phyloP scores from a whole-genome alignment of 768 basidiomycete species.

The Dioszegia crocea region DNA sequence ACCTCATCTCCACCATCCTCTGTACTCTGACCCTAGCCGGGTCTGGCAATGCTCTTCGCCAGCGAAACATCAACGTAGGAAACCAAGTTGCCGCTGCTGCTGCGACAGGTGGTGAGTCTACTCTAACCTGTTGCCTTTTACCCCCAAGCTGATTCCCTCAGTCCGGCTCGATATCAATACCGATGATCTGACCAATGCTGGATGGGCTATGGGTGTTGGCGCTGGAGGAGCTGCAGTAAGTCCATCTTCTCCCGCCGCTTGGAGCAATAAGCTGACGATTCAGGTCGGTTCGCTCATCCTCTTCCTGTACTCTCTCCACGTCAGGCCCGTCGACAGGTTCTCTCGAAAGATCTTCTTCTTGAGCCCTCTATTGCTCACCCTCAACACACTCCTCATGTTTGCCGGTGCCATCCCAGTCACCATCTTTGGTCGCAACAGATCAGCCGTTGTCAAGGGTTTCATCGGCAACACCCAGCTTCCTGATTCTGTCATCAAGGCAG shows the following conservation, averaged over 20 bases:
- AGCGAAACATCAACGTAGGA: not conserved
- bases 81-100: not conserved
- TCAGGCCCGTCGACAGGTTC: constrained; percentile 12
- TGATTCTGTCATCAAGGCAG: constrained; percentile 9
- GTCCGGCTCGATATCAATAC: constrained; percentile 7
- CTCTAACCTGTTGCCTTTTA: not conserved
- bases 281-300: constrained; percentile 22
- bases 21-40: not conserved
- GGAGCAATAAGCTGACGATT: not conserved
- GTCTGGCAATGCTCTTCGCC: not conserved
- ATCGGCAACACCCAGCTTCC: constrained; percentile 13
- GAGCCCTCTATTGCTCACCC: constrained; percentile 15
- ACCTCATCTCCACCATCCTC: constrained; percentile 6
- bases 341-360: constrained; percentile 21
- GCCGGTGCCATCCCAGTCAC: constrained; percentile 18
- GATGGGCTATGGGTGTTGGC: constrained; percentile 2
- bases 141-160: not conserved
- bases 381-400: constrained; percentile 16
- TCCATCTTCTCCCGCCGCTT: not conserved
- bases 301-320: constrained; percentile 14
- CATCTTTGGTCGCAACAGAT: constrained; percentile 9
- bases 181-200: constrained; percentile 1
- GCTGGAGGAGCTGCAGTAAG: constrained; percentile 5
- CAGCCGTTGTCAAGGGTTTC: constrained; percentile 9
- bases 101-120: not conserved